Conservation (phyloP, 495 filamentous ascomycete genomes). For the Aspergillus incahuasiensis region DNA sequence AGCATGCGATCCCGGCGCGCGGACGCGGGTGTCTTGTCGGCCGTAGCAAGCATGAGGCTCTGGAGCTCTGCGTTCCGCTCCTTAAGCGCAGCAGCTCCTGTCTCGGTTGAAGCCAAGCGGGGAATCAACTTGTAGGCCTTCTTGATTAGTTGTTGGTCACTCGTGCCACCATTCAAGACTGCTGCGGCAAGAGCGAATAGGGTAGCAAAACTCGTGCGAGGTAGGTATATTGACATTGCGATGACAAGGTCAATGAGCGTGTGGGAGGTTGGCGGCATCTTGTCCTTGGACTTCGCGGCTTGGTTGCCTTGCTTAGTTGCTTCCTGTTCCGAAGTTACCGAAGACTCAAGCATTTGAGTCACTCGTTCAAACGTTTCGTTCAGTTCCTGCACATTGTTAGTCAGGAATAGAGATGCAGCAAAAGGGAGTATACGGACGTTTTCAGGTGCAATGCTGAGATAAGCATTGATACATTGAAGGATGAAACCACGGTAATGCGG, state of each 20-base stretch:
- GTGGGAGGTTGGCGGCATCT: conserved; percentile 89
- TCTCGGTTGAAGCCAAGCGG: conserved; percentile 73
- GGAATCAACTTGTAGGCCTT: conserved; percentile 98
- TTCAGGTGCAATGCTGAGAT: conserved; percentile 77
- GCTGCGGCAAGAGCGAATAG: conserved; percentile 80
- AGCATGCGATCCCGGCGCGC: conserved; percentile 78
- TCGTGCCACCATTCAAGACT: conserved; percentile 60
- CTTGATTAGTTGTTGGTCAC: conserved; percentile 93
- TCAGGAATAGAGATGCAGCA: background rate
- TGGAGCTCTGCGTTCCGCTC: conserved; percentile 74
- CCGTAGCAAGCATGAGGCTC: conserved; percentile 65
- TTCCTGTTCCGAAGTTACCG: conserved; percentile 49
- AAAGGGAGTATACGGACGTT: conserved; percentile 33
- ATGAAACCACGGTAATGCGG: conserved; percentile 88
- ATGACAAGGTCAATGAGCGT: conserved; percentile 95
- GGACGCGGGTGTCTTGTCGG: conserved; percentile 78
- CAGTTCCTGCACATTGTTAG: conserved; percentile 54
- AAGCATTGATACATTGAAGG: conserved; percentile 88
- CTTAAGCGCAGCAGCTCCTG: conserved; percentile 63
- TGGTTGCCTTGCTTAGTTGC: conserved; percentile 59
- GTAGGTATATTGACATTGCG: conserved; percentile 89
- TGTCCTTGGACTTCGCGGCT: conserved; percentile 53
- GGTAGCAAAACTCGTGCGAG: conserved; percentile 69
- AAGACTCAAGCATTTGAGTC: conserved; percentile 71
- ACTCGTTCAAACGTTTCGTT: conserved; percentile 84